Conservation (phyloP, 352 stramenopile genomes). For the Phytophthora nicotianae region DNA sequence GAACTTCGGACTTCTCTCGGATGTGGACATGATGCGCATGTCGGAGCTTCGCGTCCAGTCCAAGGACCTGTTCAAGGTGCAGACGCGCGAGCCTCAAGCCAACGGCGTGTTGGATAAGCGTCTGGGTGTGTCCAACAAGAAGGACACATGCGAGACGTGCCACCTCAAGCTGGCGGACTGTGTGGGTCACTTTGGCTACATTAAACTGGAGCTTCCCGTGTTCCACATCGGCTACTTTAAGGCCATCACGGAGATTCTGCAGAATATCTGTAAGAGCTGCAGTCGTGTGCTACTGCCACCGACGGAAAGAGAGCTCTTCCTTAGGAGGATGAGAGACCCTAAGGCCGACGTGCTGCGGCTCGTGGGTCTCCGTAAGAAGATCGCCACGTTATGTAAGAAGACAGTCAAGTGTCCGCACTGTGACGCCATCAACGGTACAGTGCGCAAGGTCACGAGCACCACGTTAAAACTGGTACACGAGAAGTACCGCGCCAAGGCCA, state of each 20-base stretch:
- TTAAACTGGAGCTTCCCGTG: slow-evolving; percentile 97
- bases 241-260: slow-evolving; percentile 96
- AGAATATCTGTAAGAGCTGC: slow-evolving; percentile 98
- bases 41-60: slow-evolving; percentile 94
- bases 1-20: slow-evolving; percentile 97
- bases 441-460: slow-evolving; percentile 97
- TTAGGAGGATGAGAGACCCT: slow-evolving; percentile 90
- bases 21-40: slow-evolving; percentile 96
- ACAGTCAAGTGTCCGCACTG: slow-evolving; percentile 95
- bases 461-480: slow-evolving; percentile 99
- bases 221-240: slow-evolving; percentile 99
- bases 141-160: slow-evolving; percentile 92
- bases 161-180: slow-evolving; percentile 95
- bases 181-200: slow-evolving; percentile 99
- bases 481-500: slow-evolving; percentile 93
- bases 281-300: slow-evolving; percentile 93
- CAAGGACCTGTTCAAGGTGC: slow-evolving; percentile 98
- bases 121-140: slow-evolving; percentile 98
- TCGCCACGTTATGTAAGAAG: slow-evolving; percentile 98
- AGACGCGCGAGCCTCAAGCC: slow-evolving; percentile 90
- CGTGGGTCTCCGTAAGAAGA: slow-evolving; percentile 92
- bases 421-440: slow-evolving; percentile 94
- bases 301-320: slow-evolving; percentile 86
- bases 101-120: slow-evolving; percentile 97
- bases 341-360: slow-evolving; percentile 78